Evolutionary conservation across 2,329 filamentous ascomycete genomes (phyloP).

Genomic region (Exophiala viscosa): DNA sequence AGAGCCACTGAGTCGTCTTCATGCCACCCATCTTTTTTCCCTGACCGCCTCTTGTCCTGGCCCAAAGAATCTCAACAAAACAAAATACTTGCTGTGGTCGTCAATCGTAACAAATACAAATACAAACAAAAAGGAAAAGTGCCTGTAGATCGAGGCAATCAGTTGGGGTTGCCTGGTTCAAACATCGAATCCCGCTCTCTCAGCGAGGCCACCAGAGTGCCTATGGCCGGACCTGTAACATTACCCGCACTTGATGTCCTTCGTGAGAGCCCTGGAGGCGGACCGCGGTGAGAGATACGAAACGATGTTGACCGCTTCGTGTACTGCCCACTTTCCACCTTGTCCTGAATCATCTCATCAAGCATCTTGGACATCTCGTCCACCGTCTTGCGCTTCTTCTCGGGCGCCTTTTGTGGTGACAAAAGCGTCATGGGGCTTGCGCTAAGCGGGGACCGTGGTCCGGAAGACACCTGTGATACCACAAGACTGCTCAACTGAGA

Average conservation of each 20-base stretch:
- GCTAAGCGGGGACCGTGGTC: constrained; percentile 17
- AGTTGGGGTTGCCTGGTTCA: constrained; percentile 19
- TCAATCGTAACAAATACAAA: constrained; percentile 18
- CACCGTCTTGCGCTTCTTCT: constrained; percentile 63
- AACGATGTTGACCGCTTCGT: constrained; percentile 65
- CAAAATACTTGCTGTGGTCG: constrained; percentile 9
- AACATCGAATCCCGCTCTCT: constrained; percentile 22
- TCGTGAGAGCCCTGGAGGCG: constrained; percentile 34
- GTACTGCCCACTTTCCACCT: constrained; percentile 71
- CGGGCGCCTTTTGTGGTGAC: constrained; percentile 36
- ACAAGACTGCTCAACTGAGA: constrained; percentile 27
- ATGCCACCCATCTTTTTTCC: neutral
- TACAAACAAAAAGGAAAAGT: constrained; percentile 19
- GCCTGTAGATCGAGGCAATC: constrained; percentile 3
- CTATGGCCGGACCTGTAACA: constrained; percentile 27
- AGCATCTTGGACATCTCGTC: constrained; percentile 92
- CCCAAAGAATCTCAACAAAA: neutral
- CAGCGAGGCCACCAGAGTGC: constrained; percentile 29
- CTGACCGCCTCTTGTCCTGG: no score
- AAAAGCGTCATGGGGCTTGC: constrained; percentile 32
- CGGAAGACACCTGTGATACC: constrained; percentile 12
- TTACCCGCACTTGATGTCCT: constrained; percentile 17
- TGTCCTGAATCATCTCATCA: constrained; percentile 93
- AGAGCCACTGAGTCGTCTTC: neutral
- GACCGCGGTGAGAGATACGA: constrained; percentile 49